Evolutionary conservation across 768 basidiomycete species (phyloP), one percentile per base, ranked within the genome.

Genomic region (Hygrophorus russula): DNA sequence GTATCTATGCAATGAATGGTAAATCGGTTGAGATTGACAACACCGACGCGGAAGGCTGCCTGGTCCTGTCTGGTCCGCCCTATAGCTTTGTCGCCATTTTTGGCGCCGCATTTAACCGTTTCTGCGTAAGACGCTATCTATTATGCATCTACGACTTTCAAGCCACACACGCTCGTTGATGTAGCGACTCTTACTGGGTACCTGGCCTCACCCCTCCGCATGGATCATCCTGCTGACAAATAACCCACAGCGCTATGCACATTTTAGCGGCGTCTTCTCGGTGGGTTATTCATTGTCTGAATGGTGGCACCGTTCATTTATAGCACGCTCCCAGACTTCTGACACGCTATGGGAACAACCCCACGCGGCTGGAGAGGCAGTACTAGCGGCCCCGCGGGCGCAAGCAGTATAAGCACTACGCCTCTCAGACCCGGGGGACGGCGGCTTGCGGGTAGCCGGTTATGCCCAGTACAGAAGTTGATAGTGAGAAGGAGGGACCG

Each of bases 161-260:
- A 82, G 57, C 80, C 90, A 0, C 79, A 85, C 55, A 86, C 84
- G 0, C 65, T 91, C 39, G 75, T 93, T 47, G 87, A 93, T 55
- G 88, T 88, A 17, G 90, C 90, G 10, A 92, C 89, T 0, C 71
- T 92, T 36, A 91, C 87, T 14, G 81, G 81, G 83, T 82, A 59
- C 34, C 65, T 51, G 13, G 15, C 19, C 30, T 36, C 24, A 18
- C n/a, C 24, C 12, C 18, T 36, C 14, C 9, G 13, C 5, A 4
- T 39, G 6, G 29, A 8, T n/a, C 2, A 34, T 4, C 10, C 4
- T 34, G 35, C 34, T 33, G 35, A 29, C 29, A 41, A 31, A 43
- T 24, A 10, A 33, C 30, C 18, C 24, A 20, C 49, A 86, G 86
- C 19, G 84, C 87, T 3, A 78, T 84, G 64, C 62, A 67, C 36